These are phyloP conservation scores for Echinosophora koreensis DNA, from an alignment of 306 rosid genomes.

Conservation along the genomic window DNA sequence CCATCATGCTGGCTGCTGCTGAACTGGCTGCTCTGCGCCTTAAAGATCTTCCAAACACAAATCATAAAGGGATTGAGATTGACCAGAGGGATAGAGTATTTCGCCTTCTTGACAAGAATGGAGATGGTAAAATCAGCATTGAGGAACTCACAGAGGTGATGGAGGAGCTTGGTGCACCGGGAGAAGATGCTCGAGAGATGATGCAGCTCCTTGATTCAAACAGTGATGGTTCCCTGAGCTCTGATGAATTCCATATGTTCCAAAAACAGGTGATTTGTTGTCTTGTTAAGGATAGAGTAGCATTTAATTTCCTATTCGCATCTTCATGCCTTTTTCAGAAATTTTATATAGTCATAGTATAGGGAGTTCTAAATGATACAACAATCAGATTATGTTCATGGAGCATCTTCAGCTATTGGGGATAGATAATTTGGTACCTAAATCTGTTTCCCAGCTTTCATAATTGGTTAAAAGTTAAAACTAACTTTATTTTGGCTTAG, in stretches of 20 bases:
- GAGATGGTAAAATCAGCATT: slow-evolving; percentile 91
- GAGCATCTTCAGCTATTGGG: background rate
- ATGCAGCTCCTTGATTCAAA: slow-evolving; percentile 56
- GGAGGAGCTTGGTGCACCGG: slow-evolving; percentile 96
- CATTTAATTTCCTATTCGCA: background rate
- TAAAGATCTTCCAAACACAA: slow-evolving; percentile 69
- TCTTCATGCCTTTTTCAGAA: slow-evolving; percentile 23
- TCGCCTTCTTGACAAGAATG: slow-evolving; percentile 90
- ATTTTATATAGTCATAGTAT: background rate
- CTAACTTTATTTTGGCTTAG: slow-evolving; percentile 5
- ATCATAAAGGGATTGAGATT: slow-evolving; percentile 56
- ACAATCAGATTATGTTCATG: slow-evolving; percentile 22
- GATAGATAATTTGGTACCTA: background rate
- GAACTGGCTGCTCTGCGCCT: slow-evolving; percentile 94
- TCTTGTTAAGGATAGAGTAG: background rate
- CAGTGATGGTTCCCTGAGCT: slow-evolving; percentile 57
- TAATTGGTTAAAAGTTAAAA: slow-evolving; percentile 11
- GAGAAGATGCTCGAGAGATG: slow-evolving; percentile 77
- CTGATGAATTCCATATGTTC: slow-evolving; percentile 54
- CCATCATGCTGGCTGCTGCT: slow-evolving; percentile 87
- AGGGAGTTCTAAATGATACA: slow-evolving; percentile 5
- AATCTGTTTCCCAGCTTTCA: background rate
- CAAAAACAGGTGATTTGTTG: slow-evolving; percentile 70
- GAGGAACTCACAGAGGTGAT: slow-evolving; percentile 91
- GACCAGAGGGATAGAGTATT: slow-evolving; percentile 76